Evolutionary conservation across 1,284 basidiomycete species (phyloP).

Genomic region (Sporisorium reilianum): DNA sequence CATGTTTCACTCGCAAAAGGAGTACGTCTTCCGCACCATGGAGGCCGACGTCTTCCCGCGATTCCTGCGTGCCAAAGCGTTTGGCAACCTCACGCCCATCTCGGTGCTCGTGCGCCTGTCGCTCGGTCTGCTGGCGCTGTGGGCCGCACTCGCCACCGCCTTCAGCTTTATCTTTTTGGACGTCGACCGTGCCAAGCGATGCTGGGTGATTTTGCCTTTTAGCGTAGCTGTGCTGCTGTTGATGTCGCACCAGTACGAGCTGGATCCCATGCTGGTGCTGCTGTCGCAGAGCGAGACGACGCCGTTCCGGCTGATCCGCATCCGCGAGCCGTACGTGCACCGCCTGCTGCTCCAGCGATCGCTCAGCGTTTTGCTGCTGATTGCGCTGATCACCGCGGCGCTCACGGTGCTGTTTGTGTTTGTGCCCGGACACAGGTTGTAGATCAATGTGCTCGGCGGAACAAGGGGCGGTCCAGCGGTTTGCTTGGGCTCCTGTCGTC

Average conservation of each 20-base stretch:
- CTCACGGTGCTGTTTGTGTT: constrained; percentile 89
- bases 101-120: constrained; percentile 80
- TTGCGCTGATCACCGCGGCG: constrained; percentile 78
- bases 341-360: constrained; percentile 87
- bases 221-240: constrained; percentile 88
- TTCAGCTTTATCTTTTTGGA: constrained; percentile 95
- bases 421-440: constrained; percentile 87
- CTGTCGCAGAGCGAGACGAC: constrained; percentile 71
- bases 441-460: too few relatives aligned
- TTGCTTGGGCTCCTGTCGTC: background rate
- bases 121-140: constrained; percentile 85
- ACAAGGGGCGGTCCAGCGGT: background rate
- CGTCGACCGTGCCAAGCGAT: constrained; percentile 86
- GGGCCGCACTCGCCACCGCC: constrained; percentile 88
- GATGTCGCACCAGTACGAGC: constrained; percentile 93
- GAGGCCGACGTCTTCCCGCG: constrained; percentile 93
- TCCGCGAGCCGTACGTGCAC: constrained; percentile 91
- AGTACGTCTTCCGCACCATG: constrained; percentile 93
- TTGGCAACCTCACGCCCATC: constrained; percentile 93
- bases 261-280: constrained; percentile 81
- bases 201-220: constrained; percentile 97
- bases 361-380: constrained; percentile 80
- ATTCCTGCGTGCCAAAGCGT: constrained; percentile 94
- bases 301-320: constrained; percentile 88
- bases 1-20: constrained; percentile 96